These are phyloP conservation scores for Boletus coccyginus DNA, from an alignment of 768 basidiomycete species.

Conservation along the genomic window DNA sequence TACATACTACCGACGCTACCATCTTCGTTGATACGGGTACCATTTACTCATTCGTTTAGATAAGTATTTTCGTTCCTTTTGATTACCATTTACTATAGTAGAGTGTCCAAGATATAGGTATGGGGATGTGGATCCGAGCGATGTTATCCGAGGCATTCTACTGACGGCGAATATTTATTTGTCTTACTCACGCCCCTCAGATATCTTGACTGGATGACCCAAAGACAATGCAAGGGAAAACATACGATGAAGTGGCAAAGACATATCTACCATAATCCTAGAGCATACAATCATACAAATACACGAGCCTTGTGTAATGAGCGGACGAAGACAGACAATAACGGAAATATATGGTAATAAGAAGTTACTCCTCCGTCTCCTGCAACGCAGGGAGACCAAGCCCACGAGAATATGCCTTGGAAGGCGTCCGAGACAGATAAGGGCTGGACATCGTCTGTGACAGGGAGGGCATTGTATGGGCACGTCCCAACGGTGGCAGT, in stretches of 20 bases:
- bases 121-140: too few species aligned
- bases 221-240: background rate
- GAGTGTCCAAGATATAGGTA: too few species aligned
- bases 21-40: too few species aligned
- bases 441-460: background rate
- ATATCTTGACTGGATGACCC: background rate
- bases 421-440: background rate
- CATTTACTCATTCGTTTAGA: too few species aligned
- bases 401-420: background rate
- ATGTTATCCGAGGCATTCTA: too few species aligned
- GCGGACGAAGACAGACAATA: background rate
- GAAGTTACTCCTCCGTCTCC: constrained; percentile 3
- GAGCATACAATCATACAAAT: constrained; percentile 3
- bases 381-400: constrained; percentile 3
- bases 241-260: background rate
- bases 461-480: constrained; percentile 17
- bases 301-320: background rate
- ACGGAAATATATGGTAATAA: background rate
- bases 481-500: constrained; percentile 7
- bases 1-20: too few species aligned
- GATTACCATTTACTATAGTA: too few species aligned
- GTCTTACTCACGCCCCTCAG: too few species aligned
- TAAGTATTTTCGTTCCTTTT: too few species aligned
- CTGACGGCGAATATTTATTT: too few species aligned
- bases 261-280: background rate